Base-by-base conservation (phyloP, 768 basidiomycete species). In the Mycena epipterygia region DNA sequence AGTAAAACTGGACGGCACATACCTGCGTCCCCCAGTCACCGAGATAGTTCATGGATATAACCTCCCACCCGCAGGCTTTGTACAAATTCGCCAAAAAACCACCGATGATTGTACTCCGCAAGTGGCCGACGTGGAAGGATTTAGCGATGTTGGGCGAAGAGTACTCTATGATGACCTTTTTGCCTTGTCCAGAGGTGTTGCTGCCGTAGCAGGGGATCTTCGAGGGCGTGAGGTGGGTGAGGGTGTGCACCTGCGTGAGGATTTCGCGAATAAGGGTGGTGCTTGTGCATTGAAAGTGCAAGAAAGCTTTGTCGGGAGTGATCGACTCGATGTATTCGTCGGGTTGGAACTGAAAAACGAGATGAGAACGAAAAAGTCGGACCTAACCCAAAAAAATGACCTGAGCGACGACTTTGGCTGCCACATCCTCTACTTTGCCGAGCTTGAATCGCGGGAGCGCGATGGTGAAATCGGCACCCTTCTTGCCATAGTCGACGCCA, bases 21-120 rank as follows among this genome's bases (percentile, higher is more conserved):
- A 95, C 96, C 88, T 98, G 97, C 46, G 96, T 98, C 27, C 97
- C 97, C 97, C 97, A 99, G 78, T 98, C 97, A 2, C 97, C 97
- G 19, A 98, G 88, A 79, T 99, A 99, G 79, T 99, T 99, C 81
- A 98, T 84, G 2, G 93, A 88, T 41, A 89, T 81, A n/a, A 97
- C 96, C 9, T 95, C 89, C 96, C 95, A 99, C 19, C 97, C 97
- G 76, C 93, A 95, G 9, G 95, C 88, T 77, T 91, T 92, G 86
- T 99, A 97, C 46, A 98, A 75, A 81, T 98, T 98, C 13, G 89
- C 85, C 67, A 98, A 81, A 84, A 98, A 98, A 0, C 95, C 93
- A n/a, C 97, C 97, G 77, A 99, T 97, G 80, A 99, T 99, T n/a
- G 97, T 99, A 62, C 95, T 96, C 42, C 97, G 89, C 68, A 99